Evolutionary conservation across 2,329 filamentous ascomycete species (phyloP).

Genomic region (Pseudogymnoascus sp.): DNA sequence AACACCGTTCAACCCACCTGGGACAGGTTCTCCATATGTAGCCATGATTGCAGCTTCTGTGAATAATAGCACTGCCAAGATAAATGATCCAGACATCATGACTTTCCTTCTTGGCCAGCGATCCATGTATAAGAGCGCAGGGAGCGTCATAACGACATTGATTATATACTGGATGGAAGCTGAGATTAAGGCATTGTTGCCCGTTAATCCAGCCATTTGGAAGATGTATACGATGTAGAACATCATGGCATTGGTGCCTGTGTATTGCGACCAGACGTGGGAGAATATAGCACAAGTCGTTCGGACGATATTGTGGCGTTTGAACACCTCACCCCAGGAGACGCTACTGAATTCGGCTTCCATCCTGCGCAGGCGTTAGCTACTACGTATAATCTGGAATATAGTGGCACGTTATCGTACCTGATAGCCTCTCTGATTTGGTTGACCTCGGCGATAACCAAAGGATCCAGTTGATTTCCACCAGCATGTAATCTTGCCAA

Average conservation of each 20-base stretch:
- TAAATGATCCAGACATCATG: conserved; percentile 5
- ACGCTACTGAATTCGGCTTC: not conserved
- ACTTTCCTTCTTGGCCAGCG: not conserved
- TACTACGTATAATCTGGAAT: not conserved
- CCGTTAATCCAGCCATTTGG: conserved; percentile 31
- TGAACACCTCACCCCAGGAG: not conserved
- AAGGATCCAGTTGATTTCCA: conserved; percentile 45
- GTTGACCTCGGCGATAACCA: conserved; percentile 51
- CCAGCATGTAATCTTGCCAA: conserved; percentile 51
- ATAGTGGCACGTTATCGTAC: not conserved
- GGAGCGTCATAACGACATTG: conserved; percentile 12
- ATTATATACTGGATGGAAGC: conserved; percentile 21
- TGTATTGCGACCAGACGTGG: conserved; percentile 21
- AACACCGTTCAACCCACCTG: not conserved
- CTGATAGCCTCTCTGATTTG: conserved; percentile 34
- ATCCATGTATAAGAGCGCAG: conserved; percentile 10
- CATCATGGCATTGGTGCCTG: conserved; percentile 26
- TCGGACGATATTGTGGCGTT: not conserved
- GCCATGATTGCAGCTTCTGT: conserved; percentile 4
- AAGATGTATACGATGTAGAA: conserved; percentile 35
- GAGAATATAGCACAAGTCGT: conserved; percentile 9
- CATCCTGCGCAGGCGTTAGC: not conserved
- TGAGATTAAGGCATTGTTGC: conserved; percentile 29
- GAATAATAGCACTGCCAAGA: conserved; percentile 1
- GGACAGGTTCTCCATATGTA: conserved; percentile 1